A percentile compares a stretch with the other conserved stretches of the same genome.
These are phyloP conservation scores for Chytriomyces confervae DNA, from an alignment of 192 early-diverging fungal genomes.

Conservation along the genomic window DNA sequence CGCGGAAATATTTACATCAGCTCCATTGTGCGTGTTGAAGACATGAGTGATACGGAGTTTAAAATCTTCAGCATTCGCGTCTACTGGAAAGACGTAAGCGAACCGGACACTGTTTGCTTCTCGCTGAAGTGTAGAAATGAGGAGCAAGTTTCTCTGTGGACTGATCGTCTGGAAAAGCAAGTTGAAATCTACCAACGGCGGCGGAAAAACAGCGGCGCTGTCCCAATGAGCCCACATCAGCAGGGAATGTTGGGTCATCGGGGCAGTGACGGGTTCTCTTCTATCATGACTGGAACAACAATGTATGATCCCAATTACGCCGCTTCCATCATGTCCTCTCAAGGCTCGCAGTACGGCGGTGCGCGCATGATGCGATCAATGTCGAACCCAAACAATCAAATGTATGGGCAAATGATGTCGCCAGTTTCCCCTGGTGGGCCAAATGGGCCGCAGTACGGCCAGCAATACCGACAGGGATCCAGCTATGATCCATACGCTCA, in stretches of 20 bases:
- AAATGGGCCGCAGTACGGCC: no score
- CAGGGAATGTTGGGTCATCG: neutral
- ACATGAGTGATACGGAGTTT: slow-evolving; percentile 52
- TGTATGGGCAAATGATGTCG: no score
- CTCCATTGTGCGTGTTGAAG: slow-evolving; percentile 74
- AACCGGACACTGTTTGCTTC: slow-evolving; percentile 78
- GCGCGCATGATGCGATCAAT: neutral
- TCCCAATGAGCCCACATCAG: neutral
- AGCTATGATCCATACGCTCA: no score
- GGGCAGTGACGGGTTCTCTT: neutral
- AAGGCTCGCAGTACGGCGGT: neutral
- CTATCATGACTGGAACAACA: neutral
- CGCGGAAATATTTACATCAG: slow-evolving; percentile 87
- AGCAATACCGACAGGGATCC: no score
- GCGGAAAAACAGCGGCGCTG: neutral
- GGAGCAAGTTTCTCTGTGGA: slow-evolving; percentile 91
- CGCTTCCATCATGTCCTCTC: neutral
- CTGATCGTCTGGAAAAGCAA: slow-evolving; percentile 74
- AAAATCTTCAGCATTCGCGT: slow-evolving; percentile 63
- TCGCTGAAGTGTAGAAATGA: slow-evolving; percentile 85
- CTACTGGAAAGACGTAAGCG: slow-evolving; percentile 78
- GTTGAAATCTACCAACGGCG: slow-evolving; percentile 44
- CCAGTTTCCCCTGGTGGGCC: no score
- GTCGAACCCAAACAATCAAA: neutral
- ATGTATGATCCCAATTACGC: neutral